Evolutionary conservation across 2,329 filamentous ascomycete genomes (phyloP).

Genomic region (Chrysoporthe deuterocubensis): DNA sequence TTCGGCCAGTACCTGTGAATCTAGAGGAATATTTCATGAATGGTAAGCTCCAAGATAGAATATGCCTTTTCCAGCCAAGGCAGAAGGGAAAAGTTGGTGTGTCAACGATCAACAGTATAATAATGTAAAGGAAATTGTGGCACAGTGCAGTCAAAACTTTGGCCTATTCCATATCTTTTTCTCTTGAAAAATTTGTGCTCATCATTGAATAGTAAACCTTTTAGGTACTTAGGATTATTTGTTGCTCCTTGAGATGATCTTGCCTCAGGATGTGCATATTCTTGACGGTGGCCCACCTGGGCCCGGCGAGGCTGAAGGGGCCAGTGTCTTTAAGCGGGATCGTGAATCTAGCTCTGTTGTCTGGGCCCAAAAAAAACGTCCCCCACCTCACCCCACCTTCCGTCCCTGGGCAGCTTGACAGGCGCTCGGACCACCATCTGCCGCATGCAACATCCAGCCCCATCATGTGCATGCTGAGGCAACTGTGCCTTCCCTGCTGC

Average conservation of each 20-base stretch:
- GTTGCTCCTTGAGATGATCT: neutral
- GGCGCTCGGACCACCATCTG: neutral
- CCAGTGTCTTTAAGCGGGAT: neutral
- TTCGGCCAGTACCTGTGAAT: too few relatives aligned
- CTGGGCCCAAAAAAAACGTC: neutral
- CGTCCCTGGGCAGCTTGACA: neutral
- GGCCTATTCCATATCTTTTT: too few relatives aligned
- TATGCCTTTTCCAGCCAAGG: too few relatives aligned
- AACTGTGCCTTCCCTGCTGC: neutral
- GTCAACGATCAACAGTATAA: too few relatives aligned
- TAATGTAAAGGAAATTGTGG: too few relatives aligned
- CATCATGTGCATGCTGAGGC: neutral
- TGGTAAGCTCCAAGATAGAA: too few relatives aligned
- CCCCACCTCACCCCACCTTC: slow-evolving; percentile 2
- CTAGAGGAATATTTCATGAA: too few relatives aligned
- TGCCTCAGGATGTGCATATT: neutral
- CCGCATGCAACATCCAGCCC: neutral
- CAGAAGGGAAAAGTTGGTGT: too few relatives aligned
- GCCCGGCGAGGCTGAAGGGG: neutral
- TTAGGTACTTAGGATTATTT: neutral
- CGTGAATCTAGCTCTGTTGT: neutral
- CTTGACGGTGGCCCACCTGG: neutral
- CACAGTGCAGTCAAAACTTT: too few relatives aligned
- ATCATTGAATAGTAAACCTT: too few relatives aligned
- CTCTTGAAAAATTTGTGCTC: too few relatives aligned